Conservation (phyloP, 192 early-diverging fungal species). For the Coemansia sp. region DNA sequence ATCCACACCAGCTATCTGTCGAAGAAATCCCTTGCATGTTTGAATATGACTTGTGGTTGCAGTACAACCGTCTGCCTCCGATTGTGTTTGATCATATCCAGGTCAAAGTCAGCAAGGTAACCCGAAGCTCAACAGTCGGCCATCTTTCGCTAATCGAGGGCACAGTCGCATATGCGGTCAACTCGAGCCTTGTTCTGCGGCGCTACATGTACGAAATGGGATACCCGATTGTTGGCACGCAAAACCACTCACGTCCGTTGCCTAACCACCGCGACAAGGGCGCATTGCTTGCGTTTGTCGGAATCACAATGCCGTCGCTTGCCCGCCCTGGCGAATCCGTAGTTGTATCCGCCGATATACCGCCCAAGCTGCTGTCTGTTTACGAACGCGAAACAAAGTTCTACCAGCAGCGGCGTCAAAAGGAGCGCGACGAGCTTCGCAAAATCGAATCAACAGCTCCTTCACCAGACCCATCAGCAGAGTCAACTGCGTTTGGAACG, state of each 20-base stretch:
- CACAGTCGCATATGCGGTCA: slow-evolving; percentile 16
- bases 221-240: slow-evolving; percentile 58
- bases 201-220: slow-evolving; percentile 46
- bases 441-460: too few species aligned
- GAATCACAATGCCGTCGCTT: slow-evolving; percentile 48
- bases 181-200: slow-evolving; percentile 52
- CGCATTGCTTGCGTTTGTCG: slow-evolving; percentile 45
- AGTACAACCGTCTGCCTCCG: slow-evolving; percentile 28
- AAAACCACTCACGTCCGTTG: slow-evolving; percentile 53
- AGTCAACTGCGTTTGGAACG: slow-evolving; percentile 1
- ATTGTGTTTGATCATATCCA: slow-evolving; percentile 28
- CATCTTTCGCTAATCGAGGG: slow-evolving; percentile 29
- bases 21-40: slow-evolving; percentile 1
- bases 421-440: slow-evolving; percentile 48
- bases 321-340: slow-evolving; percentile 14
- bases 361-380: slow-evolving; percentile 57
- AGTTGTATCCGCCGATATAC: slow-evolving; percentile 30
- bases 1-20: background rate
- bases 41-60: slow-evolving; percentile 19
- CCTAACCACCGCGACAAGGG: slow-evolving; percentile 61
- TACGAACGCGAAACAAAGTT: slow-evolving; percentile 59
- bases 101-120: slow-evolving; percentile 3
- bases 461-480: too few species aligned
- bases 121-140: slow-evolving; percentile 22
- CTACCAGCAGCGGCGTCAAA: slow-evolving; percentile 34